Evolutionary conservation across 169 alveolate species (phyloP).

Genomic region (Cryptosporidium sp.): DNA sequence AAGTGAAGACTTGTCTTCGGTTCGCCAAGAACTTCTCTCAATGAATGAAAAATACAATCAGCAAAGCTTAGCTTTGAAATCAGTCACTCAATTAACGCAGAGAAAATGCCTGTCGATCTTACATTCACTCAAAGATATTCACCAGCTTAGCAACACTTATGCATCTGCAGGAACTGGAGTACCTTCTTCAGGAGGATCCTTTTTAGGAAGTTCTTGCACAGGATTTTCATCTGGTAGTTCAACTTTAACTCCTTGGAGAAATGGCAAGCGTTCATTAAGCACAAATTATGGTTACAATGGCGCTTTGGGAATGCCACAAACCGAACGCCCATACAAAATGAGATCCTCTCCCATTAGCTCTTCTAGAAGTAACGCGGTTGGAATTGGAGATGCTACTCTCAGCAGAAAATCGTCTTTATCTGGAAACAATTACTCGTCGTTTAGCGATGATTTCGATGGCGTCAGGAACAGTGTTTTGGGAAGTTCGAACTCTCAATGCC

Average conservation of each 20-base stretch:
- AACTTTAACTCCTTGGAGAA: constrained; percentile 65
- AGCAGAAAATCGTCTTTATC: constrained; percentile 14
- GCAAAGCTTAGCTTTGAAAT: constrained; percentile 57
- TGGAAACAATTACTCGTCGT: constrained; percentile 9
- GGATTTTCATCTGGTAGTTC: neutral
- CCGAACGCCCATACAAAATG: constrained; percentile 74
- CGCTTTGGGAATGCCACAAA: constrained; percentile 23
- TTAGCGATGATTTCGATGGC: constrained; percentile 38
- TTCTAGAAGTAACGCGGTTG: neutral
- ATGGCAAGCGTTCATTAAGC: constrained; percentile 28
- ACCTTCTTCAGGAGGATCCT: neutral
- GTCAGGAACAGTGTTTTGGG: constrained; percentile 5
- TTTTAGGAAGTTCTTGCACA: neutral
- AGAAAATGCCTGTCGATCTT: constrained; percentile 60
- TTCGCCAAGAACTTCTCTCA: constrained; percentile 35
- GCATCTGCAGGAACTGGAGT: constrained; percentile 13
- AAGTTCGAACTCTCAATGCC: neutral
- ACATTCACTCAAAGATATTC: constrained; percentile 55
- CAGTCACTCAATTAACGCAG: constrained; percentile 56
- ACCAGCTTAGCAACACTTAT: constrained; percentile 49
- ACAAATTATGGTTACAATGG: constrained; percentile 28
- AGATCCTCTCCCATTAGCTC: constrained; percentile 67
- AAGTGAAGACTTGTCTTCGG: constrained; percentile 51
- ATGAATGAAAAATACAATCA: constrained; percentile 48
- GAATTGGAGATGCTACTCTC: neutral